Base-by-base conservation (phyloP, 192 early-diverging fungal genomes). In the Thoreauomyces humboldtii region DNA sequence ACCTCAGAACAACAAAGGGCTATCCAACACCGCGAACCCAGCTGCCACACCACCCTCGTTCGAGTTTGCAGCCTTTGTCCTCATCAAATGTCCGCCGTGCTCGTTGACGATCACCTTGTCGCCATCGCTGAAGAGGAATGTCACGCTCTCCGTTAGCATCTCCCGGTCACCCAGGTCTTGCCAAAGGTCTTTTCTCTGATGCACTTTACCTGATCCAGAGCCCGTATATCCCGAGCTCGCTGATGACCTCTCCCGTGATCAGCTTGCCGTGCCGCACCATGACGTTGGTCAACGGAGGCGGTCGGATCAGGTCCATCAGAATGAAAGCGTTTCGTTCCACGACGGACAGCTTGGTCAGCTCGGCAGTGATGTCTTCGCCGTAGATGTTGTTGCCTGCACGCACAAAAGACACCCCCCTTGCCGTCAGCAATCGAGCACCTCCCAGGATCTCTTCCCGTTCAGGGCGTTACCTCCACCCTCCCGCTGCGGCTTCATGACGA, bases 1-100 rank as follows among this genome's bases (percentile, higher is more conserved):
- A n/a, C n/a, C 9, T 52, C 46, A 73, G 4, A 91, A 63, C 22
- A 95, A 74, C 31, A 93, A 67, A 25, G 89, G 86, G 55, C 87
- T 89, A 68, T 95, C 92, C 70, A 98, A 86, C 12, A 98, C 95
- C 25, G 89, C 88, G 81, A 90, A 95, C 59, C 96, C 96, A 33
- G 92, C 91, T 0, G 94, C 94, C 2, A 98, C 95, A 14, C 96
- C 96, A 21, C 96, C 96, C 73, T 98, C 96, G 45, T 91, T 87
- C 2, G 88, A 87, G 45, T 86, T 85, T 12, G 82, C 77, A 0
- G 81, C 82, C 71, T 98, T 98, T 21, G 96, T 96, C 53, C 96
- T 88, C 44, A 98, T 76, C 54, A 98, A 80, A 79, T 98, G 91
- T 0, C 96, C 96, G 11, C 84, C 92, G 27, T 67, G 70, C 59